phyloP scores from a whole-genome alignment of 495 filamentous ascomycete species.

The Aspergillus incahuasiensis region DNA sequence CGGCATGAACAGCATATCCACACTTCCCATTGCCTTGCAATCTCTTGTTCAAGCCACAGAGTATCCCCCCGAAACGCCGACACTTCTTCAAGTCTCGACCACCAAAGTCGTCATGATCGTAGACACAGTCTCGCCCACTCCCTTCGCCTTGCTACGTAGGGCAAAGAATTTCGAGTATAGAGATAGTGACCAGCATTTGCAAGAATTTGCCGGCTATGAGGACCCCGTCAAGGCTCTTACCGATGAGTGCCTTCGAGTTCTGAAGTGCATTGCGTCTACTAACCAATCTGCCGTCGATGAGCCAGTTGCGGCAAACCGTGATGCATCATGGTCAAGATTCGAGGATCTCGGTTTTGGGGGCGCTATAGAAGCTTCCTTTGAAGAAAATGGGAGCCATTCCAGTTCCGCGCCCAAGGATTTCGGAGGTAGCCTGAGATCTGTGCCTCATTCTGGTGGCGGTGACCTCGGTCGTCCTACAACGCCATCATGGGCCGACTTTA shows the following conservation, averaged over 20 bases:
- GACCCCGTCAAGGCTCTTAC: slow-evolving; percentile 86
- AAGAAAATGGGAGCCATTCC: slow-evolving; percentile 48
- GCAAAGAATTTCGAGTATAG: slow-evolving; percentile 95
- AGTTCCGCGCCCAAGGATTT: slow-evolving; percentile 30
- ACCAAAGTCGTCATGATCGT: slow-evolving; percentile 96
- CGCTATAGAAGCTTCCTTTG: slow-evolving; percentile 62
- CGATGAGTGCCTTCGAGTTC: slow-evolving; percentile 86
- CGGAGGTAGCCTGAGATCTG: slow-evolving; percentile 45
- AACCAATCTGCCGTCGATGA: slow-evolving; percentile 74
- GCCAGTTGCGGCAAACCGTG: slow-evolving; percentile 65
- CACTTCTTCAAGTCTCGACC: slow-evolving; percentile 71
- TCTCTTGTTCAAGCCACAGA: slow-evolving; percentile 87
- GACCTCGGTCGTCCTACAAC: slow-evolving; percentile 83
- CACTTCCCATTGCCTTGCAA: slow-evolving; percentile 84
- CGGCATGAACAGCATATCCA: slow-evolving; percentile 69
- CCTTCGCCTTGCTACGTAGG: slow-evolving; percentile 83
- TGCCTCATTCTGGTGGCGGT: slow-evolving; percentile 55
- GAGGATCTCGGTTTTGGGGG: slow-evolving; percentile 90
- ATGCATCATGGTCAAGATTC: slow-evolving; percentile 94
- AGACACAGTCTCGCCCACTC: slow-evolving; percentile 89
- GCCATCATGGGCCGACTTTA: slow-evolving; percentile 95
- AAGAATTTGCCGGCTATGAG: slow-evolving; percentile 79
- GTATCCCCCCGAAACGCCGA: slow-evolving; percentile 81
- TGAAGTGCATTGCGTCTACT: slow-evolving; percentile 79
- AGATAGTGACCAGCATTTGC: slow-evolving; percentile 76